Evolutionary conservation across 306 rosid species (phyloP), one percentile per base, ranked within the genome.

Genomic region (Sicyos edulis): DNA sequence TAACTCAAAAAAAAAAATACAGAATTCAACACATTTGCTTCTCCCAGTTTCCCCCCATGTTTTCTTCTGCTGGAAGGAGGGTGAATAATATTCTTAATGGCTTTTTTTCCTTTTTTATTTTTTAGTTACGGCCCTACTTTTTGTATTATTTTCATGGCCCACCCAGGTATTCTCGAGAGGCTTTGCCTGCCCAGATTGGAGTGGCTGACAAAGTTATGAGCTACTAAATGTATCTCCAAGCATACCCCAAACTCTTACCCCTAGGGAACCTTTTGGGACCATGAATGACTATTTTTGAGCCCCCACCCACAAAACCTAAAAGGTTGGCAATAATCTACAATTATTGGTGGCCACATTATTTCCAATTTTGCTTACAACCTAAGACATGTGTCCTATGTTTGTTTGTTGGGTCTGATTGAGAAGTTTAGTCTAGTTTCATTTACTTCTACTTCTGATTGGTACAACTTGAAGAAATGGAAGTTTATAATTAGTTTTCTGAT

Each of bases 301-400:
- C 51, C 42, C 42, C 16, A 6, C 42, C 42, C 34, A 6, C 20
- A n/a, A 13, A 8, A 10, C n/a, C 54, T 15, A 1, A 2, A 4
- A 34, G 15, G 54, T 13, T 24, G 42, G 67, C 60, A 59, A 52
- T 3, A 7, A 7, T 56, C 59, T 52, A 29, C 21, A 54, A 50
- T 51, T 51, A 34, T 71, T 7, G 62, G 62, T 53, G 55, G 40
- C 8, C 66, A 20, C 19, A 21, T 72, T 72, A 40, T 72, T 72
- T 34, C 53, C 3, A 56, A 72, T 19, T 11, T 72, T 72, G 66
- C 66, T 54, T 56, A 49, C 50, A 55, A 72, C 17, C 20, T 13
- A 14, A 8, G 65, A 40, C 21, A 56, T 40, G 8, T 32, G 22
- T 56, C 15, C 40, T 55, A 55, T 40, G n/a, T n/a, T n/a, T n/a